These are phyloP conservation scores for Pyrrhoderma noxium DNA, from an alignment of 1,284 basidiomycete species.

Conservation along the genomic window DNA sequence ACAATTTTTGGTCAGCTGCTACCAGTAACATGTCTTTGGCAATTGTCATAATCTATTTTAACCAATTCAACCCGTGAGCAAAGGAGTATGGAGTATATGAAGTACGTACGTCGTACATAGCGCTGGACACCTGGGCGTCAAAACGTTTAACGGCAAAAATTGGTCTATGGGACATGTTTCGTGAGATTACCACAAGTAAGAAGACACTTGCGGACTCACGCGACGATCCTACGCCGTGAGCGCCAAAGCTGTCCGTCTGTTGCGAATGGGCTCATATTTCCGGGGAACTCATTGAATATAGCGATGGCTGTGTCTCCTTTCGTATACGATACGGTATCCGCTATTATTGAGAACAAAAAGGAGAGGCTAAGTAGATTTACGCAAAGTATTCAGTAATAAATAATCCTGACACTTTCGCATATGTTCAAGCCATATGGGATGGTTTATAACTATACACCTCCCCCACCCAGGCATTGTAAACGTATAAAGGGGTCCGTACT, in stretches of 20 bases:
- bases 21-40: constrained; percentile 10
- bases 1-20: constrained; percentile 12
- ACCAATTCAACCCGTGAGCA: not conserved
- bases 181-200: not conserved
- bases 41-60: constrained; percentile 17
- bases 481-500: constrained; percentile 23
- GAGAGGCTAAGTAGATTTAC: too few relatives aligned
- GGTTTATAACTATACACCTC: constrained; percentile 22
- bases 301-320: constrained; percentile 17
- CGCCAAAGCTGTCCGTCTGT: constrained; percentile 23
- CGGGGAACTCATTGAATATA: constrained; percentile 23
- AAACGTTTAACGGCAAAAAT: constrained; percentile 20
- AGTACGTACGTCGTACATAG: constrained; percentile 20
- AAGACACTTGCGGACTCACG: constrained; percentile 11
- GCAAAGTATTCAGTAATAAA: too few relatives aligned
- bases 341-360: constrained; percentile 9
- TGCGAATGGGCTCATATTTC: constrained; percentile 16
- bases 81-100: not conserved
- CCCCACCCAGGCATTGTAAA: constrained; percentile 24
- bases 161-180: constrained; percentile 10
- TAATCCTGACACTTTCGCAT: constrained; percentile 20
- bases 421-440: constrained; percentile 25
- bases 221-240: constrained; percentile 17
- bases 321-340: constrained; percentile 18
- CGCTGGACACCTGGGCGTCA: constrained; percentile 18